Percentiles rank a stretch among this genome's conserved stretches.
Conservation (phyloP, 352 stramenopile species). For the Pythium rishiriense region DNA sequence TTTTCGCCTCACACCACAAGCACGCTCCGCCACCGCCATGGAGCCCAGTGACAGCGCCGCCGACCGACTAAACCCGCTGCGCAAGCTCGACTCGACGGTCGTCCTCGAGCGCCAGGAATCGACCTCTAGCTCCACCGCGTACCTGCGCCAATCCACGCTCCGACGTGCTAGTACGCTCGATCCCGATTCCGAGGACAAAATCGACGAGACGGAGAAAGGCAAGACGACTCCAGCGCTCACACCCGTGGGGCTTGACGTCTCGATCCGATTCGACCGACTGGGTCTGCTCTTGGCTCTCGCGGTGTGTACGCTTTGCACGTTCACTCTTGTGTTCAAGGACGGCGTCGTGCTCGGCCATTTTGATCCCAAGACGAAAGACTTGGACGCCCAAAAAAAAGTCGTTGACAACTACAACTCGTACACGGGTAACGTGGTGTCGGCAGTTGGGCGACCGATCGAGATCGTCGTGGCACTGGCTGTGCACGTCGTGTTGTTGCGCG, state of each 20-base stretch:
- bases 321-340: background rate
- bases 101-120: background rate
- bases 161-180: too few relatives aligned
- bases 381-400: background rate
- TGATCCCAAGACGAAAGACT: background rate
- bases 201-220: background rate
- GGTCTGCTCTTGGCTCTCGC: background rate
- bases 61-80: too few relatives aligned
- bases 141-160: background rate
- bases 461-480: background rate
- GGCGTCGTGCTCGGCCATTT: background rate
- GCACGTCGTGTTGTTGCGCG: background rate
- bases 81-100: background rate
- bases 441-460: background rate
- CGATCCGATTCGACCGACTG: background rate
- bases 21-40: too few relatives aligned
- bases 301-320: background rate
- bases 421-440: slow-evolving; percentile 8
- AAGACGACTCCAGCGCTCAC: background rate
- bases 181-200: background rate
- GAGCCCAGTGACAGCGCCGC: too few relatives aligned
- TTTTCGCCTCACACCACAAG: too few relatives aligned
- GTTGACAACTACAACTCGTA: slow-evolving; percentile 22
- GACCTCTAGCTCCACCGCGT: background rate
- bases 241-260: background rate